Conservation (phyloP, 495 filamentous ascomycete species). For the Hypoxylon crocopeplum region DNA sequence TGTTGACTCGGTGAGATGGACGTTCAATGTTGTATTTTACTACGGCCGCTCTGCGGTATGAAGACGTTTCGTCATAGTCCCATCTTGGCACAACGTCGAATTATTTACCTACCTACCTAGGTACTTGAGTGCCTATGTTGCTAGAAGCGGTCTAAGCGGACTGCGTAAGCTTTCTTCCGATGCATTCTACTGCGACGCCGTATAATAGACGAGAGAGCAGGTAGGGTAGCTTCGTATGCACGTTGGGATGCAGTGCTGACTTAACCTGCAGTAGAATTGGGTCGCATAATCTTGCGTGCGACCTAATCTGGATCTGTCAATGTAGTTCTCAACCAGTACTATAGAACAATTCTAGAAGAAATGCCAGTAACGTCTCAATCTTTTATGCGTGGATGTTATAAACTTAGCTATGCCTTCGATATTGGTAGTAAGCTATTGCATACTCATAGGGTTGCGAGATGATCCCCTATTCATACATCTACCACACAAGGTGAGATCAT, state of each 20-base stretch:
- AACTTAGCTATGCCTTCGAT: too few relatives aligned
- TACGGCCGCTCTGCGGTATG: neutral
- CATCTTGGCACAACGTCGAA: neutral
- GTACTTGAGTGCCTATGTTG: neutral
- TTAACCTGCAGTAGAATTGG: too few relatives aligned
- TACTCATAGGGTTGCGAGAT: too few relatives aligned
- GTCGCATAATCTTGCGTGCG: too few relatives aligned
- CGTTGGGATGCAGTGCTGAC: neutral
- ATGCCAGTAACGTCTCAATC: too few relatives aligned
- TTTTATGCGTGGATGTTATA: too few relatives aligned
- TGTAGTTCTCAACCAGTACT: too few relatives aligned
- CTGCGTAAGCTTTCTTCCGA: constrained; percentile 18
- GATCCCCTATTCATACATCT: too few relatives aligned
- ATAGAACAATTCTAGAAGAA: too few relatives aligned
- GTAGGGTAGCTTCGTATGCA: neutral
- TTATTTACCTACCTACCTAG: neutral
- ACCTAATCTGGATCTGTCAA: constrained; percentile 2
- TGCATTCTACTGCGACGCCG: constrained; percentile 1
- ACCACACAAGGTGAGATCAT: too few relatives aligned
- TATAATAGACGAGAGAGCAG: neutral
- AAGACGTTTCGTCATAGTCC: neutral
- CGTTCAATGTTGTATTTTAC: constrained; percentile 15
- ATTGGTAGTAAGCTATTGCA: too few relatives aligned
- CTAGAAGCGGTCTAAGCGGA: neutral
- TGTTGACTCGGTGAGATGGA: too few relatives aligned